These are phyloP conservation scores for Cercophora scortea DNA, from an alignment of 495 filamentous ascomycete genomes.

Conservation along the genomic window DNA sequence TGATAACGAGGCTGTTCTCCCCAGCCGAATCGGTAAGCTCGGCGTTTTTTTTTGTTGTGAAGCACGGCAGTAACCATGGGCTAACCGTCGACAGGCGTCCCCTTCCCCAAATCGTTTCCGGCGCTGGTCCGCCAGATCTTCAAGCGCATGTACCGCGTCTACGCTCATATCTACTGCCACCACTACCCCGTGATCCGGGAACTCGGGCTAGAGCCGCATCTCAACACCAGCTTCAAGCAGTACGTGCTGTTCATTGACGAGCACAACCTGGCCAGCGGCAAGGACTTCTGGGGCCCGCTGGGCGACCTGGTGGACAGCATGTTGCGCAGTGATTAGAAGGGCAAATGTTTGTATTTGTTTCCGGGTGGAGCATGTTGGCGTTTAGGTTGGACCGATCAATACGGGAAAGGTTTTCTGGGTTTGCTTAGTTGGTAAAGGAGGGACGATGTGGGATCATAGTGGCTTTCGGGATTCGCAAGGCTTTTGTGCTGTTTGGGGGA, in stretches of 20 bases:
- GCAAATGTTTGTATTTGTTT: not conserved
- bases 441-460: not conserved
- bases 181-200: slow-evolving; percentile 96
- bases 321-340: slow-evolving; percentile 72
- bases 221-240: slow-evolving; percentile 99
- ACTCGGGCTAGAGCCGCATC: slow-evolving; percentile 89
- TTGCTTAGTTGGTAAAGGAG: not conserved
- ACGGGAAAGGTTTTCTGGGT: not conserved
- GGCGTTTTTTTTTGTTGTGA: not conserved
- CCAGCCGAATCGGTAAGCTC: slow-evolving; percentile 71
- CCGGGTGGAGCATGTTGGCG: slow-evolving; percentile 1
- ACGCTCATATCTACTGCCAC: slow-evolving; percentile 99
- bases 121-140: slow-evolving; percentile 85
- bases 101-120: slow-evolving; percentile 90
- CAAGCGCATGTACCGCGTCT: slow-evolving; percentile 97
- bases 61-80: not conserved
- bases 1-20: slow-evolving; percentile 92
- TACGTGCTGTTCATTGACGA: slow-evolving; percentile 97
- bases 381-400: not conserved
- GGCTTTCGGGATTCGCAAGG: not conserved
- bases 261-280: slow-evolving; percentile 78
- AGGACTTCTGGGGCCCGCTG: slow-evolving; percentile 97
- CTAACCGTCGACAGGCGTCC: slow-evolving; percentile 55
- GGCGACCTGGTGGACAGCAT: slow-evolving; percentile 96
- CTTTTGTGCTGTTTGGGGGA: not conserved